Conservation (phyloP, 306 rosid species). For the Adenanthera pavonina region DNA sequence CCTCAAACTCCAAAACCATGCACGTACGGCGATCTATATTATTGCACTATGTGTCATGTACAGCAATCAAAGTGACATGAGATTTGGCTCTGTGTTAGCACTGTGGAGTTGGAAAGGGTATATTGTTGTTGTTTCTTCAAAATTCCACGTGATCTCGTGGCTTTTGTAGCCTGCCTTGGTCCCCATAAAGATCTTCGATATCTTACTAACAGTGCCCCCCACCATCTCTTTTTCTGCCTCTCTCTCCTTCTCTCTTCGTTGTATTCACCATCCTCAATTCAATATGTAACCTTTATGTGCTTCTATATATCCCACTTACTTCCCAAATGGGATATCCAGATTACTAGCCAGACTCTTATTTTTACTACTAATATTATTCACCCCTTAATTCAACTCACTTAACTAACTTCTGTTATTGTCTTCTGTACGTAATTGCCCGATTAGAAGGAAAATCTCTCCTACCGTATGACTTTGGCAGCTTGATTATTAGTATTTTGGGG, state of each 20-base stretch:
- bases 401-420: no score
- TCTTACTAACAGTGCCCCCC: constrained; percentile 63
- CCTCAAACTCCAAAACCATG: constrained; percentile 22
- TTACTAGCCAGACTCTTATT: not conserved
- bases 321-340: not conserved
- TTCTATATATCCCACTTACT: not conserved
- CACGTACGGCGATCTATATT: constrained; percentile 25
- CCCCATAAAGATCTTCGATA: constrained; percentile 76
- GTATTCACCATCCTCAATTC: not conserved
- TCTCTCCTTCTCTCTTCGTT: not conserved
- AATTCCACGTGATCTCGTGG: constrained; percentile 55
- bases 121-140: constrained; percentile 35
- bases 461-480: not conserved
- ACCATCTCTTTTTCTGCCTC: constrained; percentile 28
- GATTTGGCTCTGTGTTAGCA: constrained; percentile 36
- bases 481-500: not conserved
- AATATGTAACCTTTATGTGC: not conserved
- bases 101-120: constrained; percentile 32
- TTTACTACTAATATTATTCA: no score
- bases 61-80: constrained; percentile 21
- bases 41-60: not conserved
- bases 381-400: no score
- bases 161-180: constrained; percentile 40
- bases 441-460: not conserved
- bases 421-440: not conserved